Conservation (phyloP, 2,329 filamentous ascomycete genomes). For the Aspergillus pseudotamarii region DNA sequence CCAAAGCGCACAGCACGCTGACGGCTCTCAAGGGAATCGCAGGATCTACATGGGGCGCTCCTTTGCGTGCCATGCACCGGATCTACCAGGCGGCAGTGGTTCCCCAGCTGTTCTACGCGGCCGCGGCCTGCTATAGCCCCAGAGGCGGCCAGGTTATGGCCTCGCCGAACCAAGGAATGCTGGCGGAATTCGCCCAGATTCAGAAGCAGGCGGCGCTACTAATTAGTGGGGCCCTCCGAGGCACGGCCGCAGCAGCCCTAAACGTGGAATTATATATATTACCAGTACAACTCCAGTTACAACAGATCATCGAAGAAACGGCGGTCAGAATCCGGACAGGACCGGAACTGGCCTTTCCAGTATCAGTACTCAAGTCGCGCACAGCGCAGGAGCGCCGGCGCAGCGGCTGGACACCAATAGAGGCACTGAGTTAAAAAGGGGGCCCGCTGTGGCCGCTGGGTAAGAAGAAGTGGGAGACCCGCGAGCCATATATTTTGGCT, state of each 20-base stretch:
- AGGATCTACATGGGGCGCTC: constrained; percentile 14
- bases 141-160: too few species aligned
- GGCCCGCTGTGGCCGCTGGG: too few species aligned
- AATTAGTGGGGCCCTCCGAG: constrained; percentile 18
- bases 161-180: neutral
- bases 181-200: constrained; percentile 11
- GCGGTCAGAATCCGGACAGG: constrained; percentile 12
- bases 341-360: neutral
- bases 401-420: neutral
- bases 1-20: constrained; percentile 10
- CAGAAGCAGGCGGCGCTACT: constrained; percentile 16
- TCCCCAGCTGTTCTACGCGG: constrained; percentile 23
- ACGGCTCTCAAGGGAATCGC: constrained; percentile 9
- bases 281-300: constrained; percentile 13
- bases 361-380: fast-evolving
- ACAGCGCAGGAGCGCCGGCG: neutral
- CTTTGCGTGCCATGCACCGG: constrained; percentile 17
- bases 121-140: too few species aligned
- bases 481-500: neutral
- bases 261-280: constrained; percentile 11
- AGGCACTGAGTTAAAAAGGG: neutral
- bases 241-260: constrained; percentile 9
- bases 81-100: constrained; percentile 32
- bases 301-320: constrained; percentile 14
- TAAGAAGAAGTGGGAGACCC: neutral